Evolutionary conservation across 202 grass and related monocot species (phyloP).

Genomic region (Zoysia matrella): DNA sequence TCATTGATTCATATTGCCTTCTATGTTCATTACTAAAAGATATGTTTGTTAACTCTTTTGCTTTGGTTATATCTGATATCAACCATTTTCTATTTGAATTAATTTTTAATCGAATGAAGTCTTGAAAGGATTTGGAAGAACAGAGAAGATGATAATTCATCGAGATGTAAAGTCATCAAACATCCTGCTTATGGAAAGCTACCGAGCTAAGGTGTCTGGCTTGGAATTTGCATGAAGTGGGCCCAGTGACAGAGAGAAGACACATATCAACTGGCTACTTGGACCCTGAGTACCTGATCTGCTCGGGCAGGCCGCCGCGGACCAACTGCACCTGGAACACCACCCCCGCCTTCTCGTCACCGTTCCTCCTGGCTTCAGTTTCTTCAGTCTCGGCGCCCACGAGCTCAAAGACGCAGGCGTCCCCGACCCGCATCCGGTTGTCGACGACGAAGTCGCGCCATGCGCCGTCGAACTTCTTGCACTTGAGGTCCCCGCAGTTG

Average conservation of each 20-base stretch:
- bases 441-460: slow-evolving; percentile 51
- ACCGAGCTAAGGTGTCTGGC: slow-evolving; percentile 83
- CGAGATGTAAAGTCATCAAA: slow-evolving; percentile 97
- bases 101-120: not conserved
- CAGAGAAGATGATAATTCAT: slow-evolving; percentile 97
- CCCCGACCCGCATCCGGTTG: slow-evolving; percentile 48
- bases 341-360: not conserved
- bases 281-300: slow-evolving; percentile 65
- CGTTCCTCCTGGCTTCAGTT: not conserved
- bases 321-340: slow-evolving; percentile 57
- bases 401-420: slow-evolving; percentile 58
- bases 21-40: not conserved
- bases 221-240: slow-evolving; percentile 94
- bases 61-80: not conserved
- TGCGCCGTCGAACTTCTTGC: slow-evolving; percentile 21
- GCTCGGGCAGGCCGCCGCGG: slow-evolving; percentile 44
- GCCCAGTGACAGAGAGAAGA: slow-evolving; percentile 76
- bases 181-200: slow-evolving; percentile 88
- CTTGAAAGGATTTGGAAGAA: slow-evolving; percentile 28
- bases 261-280: slow-evolving; percentile 96
- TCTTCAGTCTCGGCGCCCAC: not conserved
- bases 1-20: not conserved
- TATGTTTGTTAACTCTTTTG: not conserved
- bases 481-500: slow-evolving; percentile 38
- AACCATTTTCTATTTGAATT: not conserved